Conservation (phyloP, 1,139 yeast genomes). For the Saccharomycopsis hybrid region DNA sequence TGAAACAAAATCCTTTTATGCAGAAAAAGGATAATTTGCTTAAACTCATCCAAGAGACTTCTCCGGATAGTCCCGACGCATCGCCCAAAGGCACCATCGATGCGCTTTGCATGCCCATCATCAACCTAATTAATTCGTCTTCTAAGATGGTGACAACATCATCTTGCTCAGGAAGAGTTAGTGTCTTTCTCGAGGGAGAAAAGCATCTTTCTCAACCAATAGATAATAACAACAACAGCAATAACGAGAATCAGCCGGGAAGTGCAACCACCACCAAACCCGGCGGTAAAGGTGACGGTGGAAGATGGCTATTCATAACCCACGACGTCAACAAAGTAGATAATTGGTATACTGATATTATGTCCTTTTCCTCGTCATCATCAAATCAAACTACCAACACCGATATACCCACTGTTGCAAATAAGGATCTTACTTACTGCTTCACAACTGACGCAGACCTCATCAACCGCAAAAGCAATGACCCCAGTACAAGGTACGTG, state of each 20-base stretch:
- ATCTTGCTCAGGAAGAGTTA: constrained; percentile 81
- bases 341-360: constrained; percentile 45
- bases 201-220: no score
- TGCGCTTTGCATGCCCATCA: constrained; percentile 62
- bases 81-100: constrained; percentile 87
- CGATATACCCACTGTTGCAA: neutral
- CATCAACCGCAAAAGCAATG: neutral
- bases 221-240: constrained; percentile 25
- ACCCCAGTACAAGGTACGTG: constrained; percentile 41
- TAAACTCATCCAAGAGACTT: constrained; percentile 43
- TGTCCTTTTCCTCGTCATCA: constrained; percentile 6
- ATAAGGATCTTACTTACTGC: neutral
- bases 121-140: constrained; percentile 55
- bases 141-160: constrained; percentile 76
- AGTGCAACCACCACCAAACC: constrained; percentile 37
- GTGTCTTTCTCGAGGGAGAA: constrained; percentile 69
- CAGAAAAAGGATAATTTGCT: constrained; percentile 61
- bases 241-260: constrained; percentile 17
- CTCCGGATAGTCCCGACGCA: constrained; percentile 47
- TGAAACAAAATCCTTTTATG: constrained; percentile 46
- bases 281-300: constrained; percentile 85
- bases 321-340: constrained; percentile 50
- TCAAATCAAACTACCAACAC: no score
- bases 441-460: neutral
- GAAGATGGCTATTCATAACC: constrained; percentile 77